Evolutionary conservation across 106 monocot genomes (phyloP), one percentile per base, ranked within the genome.

Genomic region (Phalaenopsis equestris): DNA sequence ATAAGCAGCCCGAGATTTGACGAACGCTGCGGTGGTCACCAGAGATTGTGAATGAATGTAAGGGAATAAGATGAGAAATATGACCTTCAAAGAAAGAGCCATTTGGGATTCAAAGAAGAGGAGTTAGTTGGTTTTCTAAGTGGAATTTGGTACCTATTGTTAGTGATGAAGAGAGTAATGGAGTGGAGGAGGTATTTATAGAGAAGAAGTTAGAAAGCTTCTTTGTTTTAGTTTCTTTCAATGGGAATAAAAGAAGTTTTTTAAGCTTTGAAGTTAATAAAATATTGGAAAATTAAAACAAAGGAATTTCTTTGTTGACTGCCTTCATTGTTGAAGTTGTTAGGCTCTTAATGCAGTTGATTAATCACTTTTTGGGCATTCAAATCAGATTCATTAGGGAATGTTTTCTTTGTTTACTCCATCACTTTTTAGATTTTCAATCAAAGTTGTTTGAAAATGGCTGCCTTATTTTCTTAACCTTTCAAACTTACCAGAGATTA

Each of bases 1-100:
- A 80, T 85, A 85, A 43, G 80, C 89, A 21, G 91, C 91, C 14
- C 72, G 84, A 11, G 91, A 88, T 55, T 78, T 80, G 6, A 72
- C 77, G 86, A 86, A 86, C 68, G 77, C 65, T 72, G 75, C 86
- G 65, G 79, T 88, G 52, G 18, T 55, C 19, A 61, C 86, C 17
- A 5, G 58, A 65, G 74, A 77, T 21, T 64, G 55, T 67, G 49
- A 52, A 15, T 67, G 42, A 46, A 80, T 41, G 5, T 82, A 21
- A 56, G 76, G n/a, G 10, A 89, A 12, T 41, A 80, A 19, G 46
- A 79, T 3, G 65, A 83, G 18, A 4, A 67, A 8, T 3, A 81
- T 39, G 38, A 18, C 14, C 17, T 76, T 39, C 42, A 45, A 46
- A 75, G 76, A 70, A 64, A 79, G 49, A 36, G 84, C 83, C 43